Evolutionary conservation across 495 filamentous ascomycete genomes (phyloP).

Genomic region (Staphylotrichum longicolle): DNA sequence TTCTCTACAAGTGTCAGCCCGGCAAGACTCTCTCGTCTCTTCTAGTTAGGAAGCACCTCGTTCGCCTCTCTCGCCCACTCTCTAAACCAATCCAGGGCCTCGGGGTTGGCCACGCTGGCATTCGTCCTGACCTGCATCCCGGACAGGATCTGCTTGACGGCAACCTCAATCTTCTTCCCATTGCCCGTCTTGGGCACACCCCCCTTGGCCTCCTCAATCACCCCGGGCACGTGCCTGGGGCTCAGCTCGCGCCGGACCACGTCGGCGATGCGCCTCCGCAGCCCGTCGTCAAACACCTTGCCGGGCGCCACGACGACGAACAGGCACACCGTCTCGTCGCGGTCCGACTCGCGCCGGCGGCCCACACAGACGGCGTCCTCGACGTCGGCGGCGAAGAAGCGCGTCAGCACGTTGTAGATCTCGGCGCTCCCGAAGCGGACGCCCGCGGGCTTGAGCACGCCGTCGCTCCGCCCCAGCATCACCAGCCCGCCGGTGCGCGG

Average conservation of each 20-base stretch:
- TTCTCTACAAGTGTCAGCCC: no score
- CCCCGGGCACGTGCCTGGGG: conserved; percentile 77
- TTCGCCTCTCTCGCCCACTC: conserved; percentile 56
- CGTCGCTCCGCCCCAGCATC: conserved; percentile 81
- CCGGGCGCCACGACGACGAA: conserved; percentile 73
- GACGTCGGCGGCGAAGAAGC: conserved; percentile 71
- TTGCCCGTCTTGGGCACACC: conserved; percentile 88
- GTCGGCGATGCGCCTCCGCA: conserved; percentile 59
- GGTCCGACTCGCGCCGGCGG: conserved; percentile 65
- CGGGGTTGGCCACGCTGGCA: conserved; percentile 80
- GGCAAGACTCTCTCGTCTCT: no score
- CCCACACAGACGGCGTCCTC: conserved; percentile 87
- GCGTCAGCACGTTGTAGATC: conserved; percentile 86
- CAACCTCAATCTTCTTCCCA: conserved; percentile 92
- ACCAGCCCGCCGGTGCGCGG: conserved; percentile 61
- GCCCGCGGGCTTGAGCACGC: conserved; percentile 74
- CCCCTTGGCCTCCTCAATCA: conserved; percentile 68
- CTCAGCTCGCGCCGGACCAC: conserved; percentile 71
- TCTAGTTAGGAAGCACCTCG: conserved; percentile 23
- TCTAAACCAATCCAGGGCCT: conserved; percentile 81
- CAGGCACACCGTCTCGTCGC: conserved; percentile 80
- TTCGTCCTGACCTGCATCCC: conserved; percentile 81
- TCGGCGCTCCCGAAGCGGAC: conserved; percentile 79
- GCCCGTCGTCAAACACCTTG: conserved; percentile 44
- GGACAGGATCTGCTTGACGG: conserved; percentile 91